Evolutionary conservation across 192 early-diverging fungal genomes (phyloP).

Genomic region (Coemansia sp.): DNA sequence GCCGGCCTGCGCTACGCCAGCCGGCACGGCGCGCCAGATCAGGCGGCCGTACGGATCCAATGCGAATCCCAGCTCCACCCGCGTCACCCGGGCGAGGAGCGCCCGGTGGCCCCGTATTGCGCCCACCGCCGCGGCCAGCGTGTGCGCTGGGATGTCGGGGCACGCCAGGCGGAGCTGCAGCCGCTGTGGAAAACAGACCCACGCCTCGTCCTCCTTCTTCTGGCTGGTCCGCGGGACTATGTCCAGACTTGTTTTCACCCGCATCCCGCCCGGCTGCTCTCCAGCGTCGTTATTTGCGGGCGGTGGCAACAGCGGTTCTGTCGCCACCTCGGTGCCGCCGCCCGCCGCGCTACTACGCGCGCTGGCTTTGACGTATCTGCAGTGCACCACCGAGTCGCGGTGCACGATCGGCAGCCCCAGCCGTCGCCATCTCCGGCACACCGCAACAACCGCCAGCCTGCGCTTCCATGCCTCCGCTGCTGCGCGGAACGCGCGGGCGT

Average conservation of each 20-base stretch:
- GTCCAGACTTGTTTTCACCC: neutral
- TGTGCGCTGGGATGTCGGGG: neutral
- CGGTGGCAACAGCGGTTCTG: no score
- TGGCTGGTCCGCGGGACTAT: neutral
- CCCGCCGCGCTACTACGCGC: neutral
- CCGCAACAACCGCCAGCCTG: neutral
- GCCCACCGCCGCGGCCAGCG: neutral
- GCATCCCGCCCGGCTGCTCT: no score
- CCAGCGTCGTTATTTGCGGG: no score
- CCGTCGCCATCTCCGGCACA: neutral
- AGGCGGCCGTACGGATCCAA: neutral
- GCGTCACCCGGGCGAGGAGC: neutral
- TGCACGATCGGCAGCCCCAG: slow-evolving; percentile 1
- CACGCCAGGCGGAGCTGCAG: neutral
- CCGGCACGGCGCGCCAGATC: neutral
- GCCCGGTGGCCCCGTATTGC: neutral
- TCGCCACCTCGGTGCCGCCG: neutral
- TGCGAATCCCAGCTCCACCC: neutral
- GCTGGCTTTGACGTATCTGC: neutral
- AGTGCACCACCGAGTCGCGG: neutral
- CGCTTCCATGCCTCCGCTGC: neutral
- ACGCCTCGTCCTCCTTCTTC: neutral
- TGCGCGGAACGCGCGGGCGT: neutral
- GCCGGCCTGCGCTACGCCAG: neutral
- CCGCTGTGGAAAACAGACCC: neutral